Evolutionary conservation across 1,284 basidiomycete species (phyloP), one percentile per base, ranked within the genome.

Genomic region (Leucoagaricus sp.): DNA sequence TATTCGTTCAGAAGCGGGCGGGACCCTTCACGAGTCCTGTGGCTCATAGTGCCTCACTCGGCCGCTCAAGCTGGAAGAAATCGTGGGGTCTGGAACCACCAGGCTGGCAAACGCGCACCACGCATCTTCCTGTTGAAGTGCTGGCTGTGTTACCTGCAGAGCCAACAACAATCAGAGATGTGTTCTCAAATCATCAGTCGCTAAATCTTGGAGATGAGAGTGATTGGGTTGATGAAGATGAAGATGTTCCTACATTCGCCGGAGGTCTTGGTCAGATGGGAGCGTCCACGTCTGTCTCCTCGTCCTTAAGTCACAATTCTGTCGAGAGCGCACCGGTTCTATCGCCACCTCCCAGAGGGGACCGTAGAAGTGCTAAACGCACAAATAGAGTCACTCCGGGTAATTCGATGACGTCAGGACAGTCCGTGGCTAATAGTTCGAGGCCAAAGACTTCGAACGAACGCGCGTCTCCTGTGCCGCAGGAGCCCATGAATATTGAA

Each of bases 171-270:
- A 80, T 93, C 33, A 78, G 90, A 19, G 90, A 93, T 61, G 90
- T 93, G 26, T 91, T 93, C 63, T 83, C 86, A 13, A 84, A 85
- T 2, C 72, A 86, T 60, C 79, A 79, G 50, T 83, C 84, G 28
- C 67, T 84, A 48, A 83, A 68, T 61, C 70, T 81, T 55, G 69
- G 86, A 7, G 90, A 91, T 64, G 89, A 92, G 63, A 86, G 85
- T 42, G 90, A 92, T 58, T 92, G 90, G 90, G 85, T 91, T 4
- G 90, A 93, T 65, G 88, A 91, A 63, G 91, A 93, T 41, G 89
- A 91, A 23, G 90, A 92, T 61, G 70, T 82, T 33, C 83, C 85
- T 2, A 78, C 81, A n/a, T 92, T 89, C 70, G 85, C 84, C 12
- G 89, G 89, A 48, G 90, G 90, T 4, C 70, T 93, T 36, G 90